Conservation (phyloP, 345 rosid species). For the Eutrema japonicum region DNA sequence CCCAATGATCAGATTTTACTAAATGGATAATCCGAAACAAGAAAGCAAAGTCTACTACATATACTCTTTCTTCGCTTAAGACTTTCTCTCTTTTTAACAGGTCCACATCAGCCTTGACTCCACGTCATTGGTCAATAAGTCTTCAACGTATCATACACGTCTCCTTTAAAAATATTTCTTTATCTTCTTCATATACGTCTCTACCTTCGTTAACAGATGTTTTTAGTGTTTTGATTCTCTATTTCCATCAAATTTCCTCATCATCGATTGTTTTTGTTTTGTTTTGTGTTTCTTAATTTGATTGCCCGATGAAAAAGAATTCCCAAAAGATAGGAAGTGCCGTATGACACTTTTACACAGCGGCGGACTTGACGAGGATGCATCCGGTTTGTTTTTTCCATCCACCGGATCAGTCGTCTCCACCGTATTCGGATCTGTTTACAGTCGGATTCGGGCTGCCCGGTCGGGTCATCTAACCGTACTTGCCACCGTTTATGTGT, state of each 20-base stretch:
- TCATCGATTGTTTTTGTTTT: no score
- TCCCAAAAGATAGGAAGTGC: conserved; percentile 71
- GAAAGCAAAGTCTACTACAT: no score
- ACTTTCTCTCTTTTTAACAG: no score
- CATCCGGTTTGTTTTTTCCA: conserved; percentile 21
- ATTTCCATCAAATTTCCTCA: not conserved
- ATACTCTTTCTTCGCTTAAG: no score
- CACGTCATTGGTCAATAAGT: no score
- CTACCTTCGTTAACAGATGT: not conserved
- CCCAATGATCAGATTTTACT: no score
- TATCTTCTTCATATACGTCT: not conserved
- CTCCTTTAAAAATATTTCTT: no score
- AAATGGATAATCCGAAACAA: no score
- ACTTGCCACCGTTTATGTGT: conserved; percentile 40
- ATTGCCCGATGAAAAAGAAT: conserved; percentile 50
- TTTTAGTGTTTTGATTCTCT: not conserved
- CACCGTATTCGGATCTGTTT: conserved; percentile 21
- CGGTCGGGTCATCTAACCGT: conserved; percentile 12
- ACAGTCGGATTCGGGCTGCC: not conserved
- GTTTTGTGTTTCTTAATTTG: not conserved
- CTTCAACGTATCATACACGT: no score
- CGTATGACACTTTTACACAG: conserved; percentile 63
- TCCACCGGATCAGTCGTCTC: conserved; percentile 20
- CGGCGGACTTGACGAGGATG: conserved; percentile 40
- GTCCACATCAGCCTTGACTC: no score